A percentile compares a stretch with the other conserved stretches of the same genome.
Evolutionary conservation across 257 asterid genomes (phyloP).

Genomic region (Solanum sejunctum): DNA sequence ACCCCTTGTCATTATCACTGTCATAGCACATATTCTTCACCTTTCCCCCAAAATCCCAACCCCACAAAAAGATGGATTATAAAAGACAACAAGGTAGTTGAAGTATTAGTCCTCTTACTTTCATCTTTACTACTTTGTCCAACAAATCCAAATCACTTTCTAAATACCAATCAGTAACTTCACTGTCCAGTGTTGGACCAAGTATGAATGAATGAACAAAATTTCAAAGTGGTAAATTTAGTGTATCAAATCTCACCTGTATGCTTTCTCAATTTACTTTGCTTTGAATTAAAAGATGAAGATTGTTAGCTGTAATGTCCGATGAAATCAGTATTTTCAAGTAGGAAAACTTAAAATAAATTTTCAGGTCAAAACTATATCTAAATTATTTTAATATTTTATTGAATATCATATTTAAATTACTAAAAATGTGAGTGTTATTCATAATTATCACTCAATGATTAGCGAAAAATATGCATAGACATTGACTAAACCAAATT

Average conservation of each 20-base stretch:
- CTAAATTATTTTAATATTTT: too few species aligned
- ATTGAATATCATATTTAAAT: too few species aligned
- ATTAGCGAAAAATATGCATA: too few species aligned
- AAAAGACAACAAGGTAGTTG: not conserved
- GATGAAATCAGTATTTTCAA: not conserved
- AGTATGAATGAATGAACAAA: not conserved
- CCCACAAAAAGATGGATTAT: not conserved
- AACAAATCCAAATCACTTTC: not conserved
- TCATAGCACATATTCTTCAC: not conserved
- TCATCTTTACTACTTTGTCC: not conserved
- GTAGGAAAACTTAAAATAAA: not conserved
- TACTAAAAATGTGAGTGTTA: too few species aligned
- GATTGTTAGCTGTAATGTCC: not conserved
- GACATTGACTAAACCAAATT: too few species aligned
- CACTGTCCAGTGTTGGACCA: not conserved
- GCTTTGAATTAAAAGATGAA: not conserved
- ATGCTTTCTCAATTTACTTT: not conserved
- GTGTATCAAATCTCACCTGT: not conserved
- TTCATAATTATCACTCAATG: too few species aligned
- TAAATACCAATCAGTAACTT: not conserved
- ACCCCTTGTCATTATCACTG: not conserved
- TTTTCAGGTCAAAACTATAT: too few species aligned
- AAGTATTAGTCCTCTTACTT: not conserved
- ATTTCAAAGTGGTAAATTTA: not conserved
- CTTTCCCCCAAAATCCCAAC: not conserved